These are phyloP conservation scores for Termitomyces heimii DNA, from an alignment of 768 basidiomycete genomes.

Conservation along the genomic window DNA sequence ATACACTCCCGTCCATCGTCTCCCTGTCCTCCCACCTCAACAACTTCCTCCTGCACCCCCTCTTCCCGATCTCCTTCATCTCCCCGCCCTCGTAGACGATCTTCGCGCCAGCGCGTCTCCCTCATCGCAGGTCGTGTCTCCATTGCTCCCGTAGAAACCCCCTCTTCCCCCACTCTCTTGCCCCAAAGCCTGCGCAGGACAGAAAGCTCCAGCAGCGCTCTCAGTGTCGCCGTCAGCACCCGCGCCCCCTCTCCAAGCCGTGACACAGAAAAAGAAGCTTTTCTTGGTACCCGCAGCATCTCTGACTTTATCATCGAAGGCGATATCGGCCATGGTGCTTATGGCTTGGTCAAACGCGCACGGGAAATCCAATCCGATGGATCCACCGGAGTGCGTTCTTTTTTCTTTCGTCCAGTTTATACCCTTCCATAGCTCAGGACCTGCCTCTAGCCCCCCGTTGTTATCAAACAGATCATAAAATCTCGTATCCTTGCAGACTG, in stretches of 20 bases:
- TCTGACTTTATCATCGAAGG: constrained; percentile 81
- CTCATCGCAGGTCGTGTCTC: constrained; percentile 77
- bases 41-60: constrained; percentile 22
- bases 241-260: constrained; percentile 55
- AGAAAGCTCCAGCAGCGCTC: constrained; percentile 54
- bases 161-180: constrained; percentile 54
- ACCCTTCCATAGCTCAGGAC: constrained; percentile 14
- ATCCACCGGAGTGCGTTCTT: constrained; percentile 68
- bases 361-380: constrained; percentile 73
- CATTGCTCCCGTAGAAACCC: constrained; percentile 71
- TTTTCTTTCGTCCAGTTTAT: constrained; percentile 7
- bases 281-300: constrained; percentile 65
- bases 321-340: constrained; percentile 92
- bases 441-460: constrained; percentile 64
- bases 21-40: constrained; percentile 16
- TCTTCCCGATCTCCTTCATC: constrained; percentile 47
- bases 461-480: constrained; percentile 99
- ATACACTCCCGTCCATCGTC: constrained; percentile 29
- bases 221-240: constrained; percentile 56
- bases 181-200: constrained; percentile 62
- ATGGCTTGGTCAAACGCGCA: constrained; percentile 90
- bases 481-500: constrained; percentile 97
- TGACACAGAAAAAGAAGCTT: constrained; percentile 37
- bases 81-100: constrained; percentile 65
- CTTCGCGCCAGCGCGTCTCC: constrained; percentile 81